Base-by-base conservation (phyloP, 2,329 filamentous ascomycete species). In the Claviceps citrina region DNA sequence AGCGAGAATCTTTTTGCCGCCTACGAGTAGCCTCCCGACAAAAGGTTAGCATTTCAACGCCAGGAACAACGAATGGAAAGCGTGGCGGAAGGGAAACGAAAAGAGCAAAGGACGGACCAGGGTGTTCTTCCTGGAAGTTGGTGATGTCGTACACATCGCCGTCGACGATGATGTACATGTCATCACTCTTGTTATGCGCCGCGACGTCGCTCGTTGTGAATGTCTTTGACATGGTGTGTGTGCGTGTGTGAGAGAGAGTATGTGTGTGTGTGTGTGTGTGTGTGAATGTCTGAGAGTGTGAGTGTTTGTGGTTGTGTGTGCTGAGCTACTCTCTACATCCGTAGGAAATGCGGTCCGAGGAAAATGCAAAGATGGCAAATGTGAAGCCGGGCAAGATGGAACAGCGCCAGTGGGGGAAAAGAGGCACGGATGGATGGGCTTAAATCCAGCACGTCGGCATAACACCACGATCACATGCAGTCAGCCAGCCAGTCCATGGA, bases 121-220 rank as follows among this genome's bases (percentile, higher is more conserved):
- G 84, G 60, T 89, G 83, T 49, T 87, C 81, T 44, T 87, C 79
- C 59, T 84, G 81, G 60, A 89, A 89, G 55, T 78, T 86, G 51
- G 86, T 93, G 53, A 96, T 60, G 57, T 98, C 89, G 62, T 94
- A 96, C 50, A 96, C 89, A 62, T 96, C 89, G 53, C 87, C 82
- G 50, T 96, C 89, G 49, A 96, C 78, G 48, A 93, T 76, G 55
- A 96, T 84, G 76, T 79, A 96, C 45, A 95, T 70, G 57, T 79
- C 80, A 55, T 85, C 77, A 34, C 79, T 63, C 66, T 89, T 94
- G 71, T 85, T 94, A 64, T 96, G 87, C 64, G 82, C 77, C 57
- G 87, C 79, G 47, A 98, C 89, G 59, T 95, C 87, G 66, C 73
- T 73, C 49, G 78, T 71, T 40, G 79, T 81, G 60, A 94, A 95